phyloP scores from a whole-genome alignment of 345 rosid genomes.

The Physaria fendleri region DNA sequence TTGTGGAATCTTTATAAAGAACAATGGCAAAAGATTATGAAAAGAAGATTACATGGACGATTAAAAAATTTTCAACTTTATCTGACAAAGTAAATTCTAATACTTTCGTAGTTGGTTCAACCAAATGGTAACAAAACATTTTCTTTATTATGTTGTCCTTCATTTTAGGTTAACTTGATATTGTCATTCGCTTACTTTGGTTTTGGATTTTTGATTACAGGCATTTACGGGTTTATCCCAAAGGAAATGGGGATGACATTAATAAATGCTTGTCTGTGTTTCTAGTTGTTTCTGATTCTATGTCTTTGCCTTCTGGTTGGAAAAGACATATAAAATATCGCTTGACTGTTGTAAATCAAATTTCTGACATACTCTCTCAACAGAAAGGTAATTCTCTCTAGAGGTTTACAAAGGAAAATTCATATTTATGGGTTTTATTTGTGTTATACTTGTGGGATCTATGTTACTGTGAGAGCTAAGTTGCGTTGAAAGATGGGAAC shows the following conservation, averaged over 20 bases:
- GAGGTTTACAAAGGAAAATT: background rate
- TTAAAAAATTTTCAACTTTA: background rate
- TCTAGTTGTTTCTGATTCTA: background rate
- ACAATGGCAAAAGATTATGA: too few relatives aligned
- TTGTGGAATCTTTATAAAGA: too few relatives aligned
- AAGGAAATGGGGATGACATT: fast-evolving
- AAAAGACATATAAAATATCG: background rate
- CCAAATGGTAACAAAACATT: background rate
- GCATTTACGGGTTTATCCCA: background rate
- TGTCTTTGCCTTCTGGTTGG: background rate
- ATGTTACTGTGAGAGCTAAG: background rate
- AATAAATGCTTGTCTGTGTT: background rate
- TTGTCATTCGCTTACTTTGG: background rate
- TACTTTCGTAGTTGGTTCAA: background rate
- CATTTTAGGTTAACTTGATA: background rate
- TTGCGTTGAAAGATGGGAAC: too few relatives aligned
- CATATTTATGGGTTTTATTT: too few relatives aligned
- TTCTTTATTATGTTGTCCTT: background rate
- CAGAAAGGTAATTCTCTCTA: background rate
- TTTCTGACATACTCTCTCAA: background rate
- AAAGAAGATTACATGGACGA: too few relatives aligned
- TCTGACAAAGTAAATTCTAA: background rate
- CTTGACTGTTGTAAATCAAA: background rate
- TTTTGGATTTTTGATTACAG: background rate
- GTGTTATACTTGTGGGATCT: background rate